Evolutionary conservation across 768 basidiomycete species (phyloP).

Genomic region (Leucosporidium scottii): DNA sequence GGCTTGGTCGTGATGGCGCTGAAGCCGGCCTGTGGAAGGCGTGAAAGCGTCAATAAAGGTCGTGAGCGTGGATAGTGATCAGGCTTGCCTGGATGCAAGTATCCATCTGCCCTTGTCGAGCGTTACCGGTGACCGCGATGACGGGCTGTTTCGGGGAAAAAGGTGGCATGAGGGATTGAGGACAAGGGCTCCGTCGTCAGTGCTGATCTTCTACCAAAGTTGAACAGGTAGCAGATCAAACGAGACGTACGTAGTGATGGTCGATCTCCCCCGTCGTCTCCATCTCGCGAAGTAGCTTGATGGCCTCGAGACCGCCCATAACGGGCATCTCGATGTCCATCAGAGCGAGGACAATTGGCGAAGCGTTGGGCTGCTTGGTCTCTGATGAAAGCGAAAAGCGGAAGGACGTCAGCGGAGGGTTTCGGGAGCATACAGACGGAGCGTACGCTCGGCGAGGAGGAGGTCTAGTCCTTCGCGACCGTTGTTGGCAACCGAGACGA

Average conservation of each 20-base stretch:
- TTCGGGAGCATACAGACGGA: not conserved
- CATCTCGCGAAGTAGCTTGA: not conserved
- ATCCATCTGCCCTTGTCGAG: not conserved
- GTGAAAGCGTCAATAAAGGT: too few species aligned
- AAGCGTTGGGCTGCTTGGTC: not conserved
- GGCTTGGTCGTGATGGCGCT: too few species aligned
- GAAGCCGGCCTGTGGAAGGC: too few species aligned
- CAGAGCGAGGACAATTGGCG: slow-evolving; percentile 3
- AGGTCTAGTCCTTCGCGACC: slow-evolving; percentile 27
- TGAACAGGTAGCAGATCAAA: too few species aligned
- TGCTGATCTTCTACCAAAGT: too few species aligned
- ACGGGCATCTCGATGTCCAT: slow-evolving; percentile 33
- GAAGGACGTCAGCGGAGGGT: not conserved
- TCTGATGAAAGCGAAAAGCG: too few species aligned
- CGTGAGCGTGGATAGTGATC: too few species aligned
- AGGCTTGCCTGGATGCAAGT: too few species aligned
- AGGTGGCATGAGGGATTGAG: too few species aligned
- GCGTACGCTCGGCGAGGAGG: not conserved
- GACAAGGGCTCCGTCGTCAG: too few species aligned
- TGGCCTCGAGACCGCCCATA: slow-evolving; percentile 4
- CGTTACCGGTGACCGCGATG: not conserved
- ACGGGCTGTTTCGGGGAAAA: too few species aligned
- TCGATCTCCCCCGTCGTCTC: slow-evolving; percentile 1
- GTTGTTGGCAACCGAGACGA: slow-evolving; percentile 21
- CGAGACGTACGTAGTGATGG: not conserved